Evolutionary conservation across 495 filamentous ascomycete genomes (phyloP), one percentile per base, ranked within the genome.

Genomic region (Aspergillus nanangensis): DNA sequence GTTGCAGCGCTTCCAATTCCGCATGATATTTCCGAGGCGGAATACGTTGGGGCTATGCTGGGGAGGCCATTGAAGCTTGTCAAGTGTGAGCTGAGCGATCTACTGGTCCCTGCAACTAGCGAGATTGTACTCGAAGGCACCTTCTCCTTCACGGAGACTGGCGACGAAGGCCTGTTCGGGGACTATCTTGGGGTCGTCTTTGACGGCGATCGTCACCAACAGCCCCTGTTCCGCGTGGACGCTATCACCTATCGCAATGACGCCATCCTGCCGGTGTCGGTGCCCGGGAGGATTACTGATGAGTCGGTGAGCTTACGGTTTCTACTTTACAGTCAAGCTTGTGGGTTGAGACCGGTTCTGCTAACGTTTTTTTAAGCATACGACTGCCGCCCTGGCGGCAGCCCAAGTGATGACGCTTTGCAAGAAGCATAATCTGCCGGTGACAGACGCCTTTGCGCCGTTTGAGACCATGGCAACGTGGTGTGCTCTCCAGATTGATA

Each of bases 71-170:
- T 69, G 8, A 53, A 64, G 5, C 48, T 69, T n/a, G 58, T 62
- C 7, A 66, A 69, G 22, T 66, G 62, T 31, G 62, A 66, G 17
- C 59, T 57, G 3, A 69, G 61, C 36, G 52, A 61, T 29, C 38
- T 66, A 8, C 35, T 36, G 5, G 58, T 69, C 38, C 64, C 64
- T 2, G 64, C 56, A 0, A 59, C 62, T 45, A 43, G 57, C 0
- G 64, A 68, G 19, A 61, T 68, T 18, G 53, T 68, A 0, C 37
- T 68, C 8, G 62, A 65, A 24, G 62, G 64, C n/a, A 54, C 46
- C 1, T 32, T 63, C 11, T 63, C 57, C 0, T 51, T 50, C 4
- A 38, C 44, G 15, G 55, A 62, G 22, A 56, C 45, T 4, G 56
- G 34, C 3, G 42, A 44, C 0, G 64, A 67, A 45, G 64, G 64